Conservation (phyloP, 768 basidiomycete species). For the Leucocoprinus sp. region DNA sequence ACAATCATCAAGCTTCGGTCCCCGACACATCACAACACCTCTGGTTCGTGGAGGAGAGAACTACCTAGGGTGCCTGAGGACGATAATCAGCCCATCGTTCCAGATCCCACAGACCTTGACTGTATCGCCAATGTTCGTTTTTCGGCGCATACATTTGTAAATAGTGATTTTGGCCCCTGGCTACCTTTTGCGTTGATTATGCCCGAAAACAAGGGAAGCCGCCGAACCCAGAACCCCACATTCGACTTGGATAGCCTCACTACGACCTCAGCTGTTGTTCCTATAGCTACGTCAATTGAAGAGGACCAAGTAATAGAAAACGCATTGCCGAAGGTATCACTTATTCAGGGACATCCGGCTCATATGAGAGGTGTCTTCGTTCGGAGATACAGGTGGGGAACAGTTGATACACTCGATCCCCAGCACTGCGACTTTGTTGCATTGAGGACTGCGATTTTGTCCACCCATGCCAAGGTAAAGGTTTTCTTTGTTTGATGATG, state of each 20-base stretch:
- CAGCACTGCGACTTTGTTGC: constrained; percentile 84
- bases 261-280: constrained; percentile 16
- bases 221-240: constrained; percentile 24
- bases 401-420: constrained; percentile 78
- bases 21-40: constrained; percentile 40
- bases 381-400: constrained; percentile 83
- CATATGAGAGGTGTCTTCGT: constrained; percentile 69
- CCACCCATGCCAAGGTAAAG: constrained; percentile 77
- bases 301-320: constrained; percentile 27
- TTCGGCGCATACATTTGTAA: constrained; percentile 61
- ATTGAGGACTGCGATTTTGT: constrained; percentile 74
- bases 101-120: constrained; percentile 53
- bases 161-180: constrained; percentile 44
- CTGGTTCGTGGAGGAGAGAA: constrained; percentile 60
- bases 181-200: constrained; percentile 78
- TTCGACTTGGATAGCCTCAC: constrained; percentile 23
- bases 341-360: constrained; percentile 50
- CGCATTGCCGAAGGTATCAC: constrained; percentile 27
- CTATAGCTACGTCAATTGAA: constrained; percentile 29
- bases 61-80: constrained; percentile 52
- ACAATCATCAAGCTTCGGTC: constrained; percentile 68
- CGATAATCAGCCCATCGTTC: constrained; percentile 46
- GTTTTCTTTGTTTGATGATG: not conserved
- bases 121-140: constrained; percentile 73
- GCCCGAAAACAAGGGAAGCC: constrained; percentile 48